Conservation (phyloP, 2,329 filamentous ascomycete species). For the Pezicula carpinea region DNA sequence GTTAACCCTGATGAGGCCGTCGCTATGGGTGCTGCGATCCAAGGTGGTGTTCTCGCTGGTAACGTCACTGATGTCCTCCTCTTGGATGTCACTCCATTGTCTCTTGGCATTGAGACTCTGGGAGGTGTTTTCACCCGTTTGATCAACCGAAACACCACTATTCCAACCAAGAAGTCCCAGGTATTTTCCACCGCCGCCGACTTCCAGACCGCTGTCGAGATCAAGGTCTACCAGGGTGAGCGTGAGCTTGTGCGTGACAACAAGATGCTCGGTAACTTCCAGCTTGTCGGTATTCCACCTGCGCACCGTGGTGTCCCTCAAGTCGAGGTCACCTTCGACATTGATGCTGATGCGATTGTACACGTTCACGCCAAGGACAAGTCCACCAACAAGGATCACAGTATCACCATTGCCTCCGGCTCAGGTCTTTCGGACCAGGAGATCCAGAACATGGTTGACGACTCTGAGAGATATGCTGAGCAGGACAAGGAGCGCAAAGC, state of each 20-base stretch:
- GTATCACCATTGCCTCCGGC: slow-evolving; percentile 96
- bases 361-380: slow-evolving; percentile 99
- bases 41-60: slow-evolving; percentile 93
- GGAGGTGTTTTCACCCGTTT: slow-evolving; percentile 96
- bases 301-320: slow-evolving; percentile 95
- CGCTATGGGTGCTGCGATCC: slow-evolving; percentile 93
- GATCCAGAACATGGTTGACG: slow-evolving; percentile 96
- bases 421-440: slow-evolving; percentile 92
- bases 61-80: slow-evolving; percentile 95
- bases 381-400: slow-evolving; percentile 99
- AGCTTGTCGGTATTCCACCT: slow-evolving; percentile 94
- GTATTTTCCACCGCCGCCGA: slow-evolving; percentile 96
- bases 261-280: slow-evolving; percentile 99
- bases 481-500: slow-evolving; percentile 94
- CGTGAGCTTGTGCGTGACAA: slow-evolving; percentile 98
- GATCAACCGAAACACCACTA: slow-evolving; percentile 99
- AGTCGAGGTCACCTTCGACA: slow-evolving; percentile 97
- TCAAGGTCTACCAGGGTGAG: slow-evolving; percentile 99
- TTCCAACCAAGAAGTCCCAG: slow-evolving; percentile 98
- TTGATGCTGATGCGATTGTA: slow-evolving; percentile 95
- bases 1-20: slow-evolving; percentile 99
- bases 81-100: slow-evolving; percentile 92
- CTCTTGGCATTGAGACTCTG: slow-evolving; percentile 96
- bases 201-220: slow-evolving; percentile 98
- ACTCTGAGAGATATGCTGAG: slow-evolving; percentile 95